Evolutionary conservation across 2,329 filamentous ascomycete genomes (phyloP).

Genomic region (Magnaporthiopsis incrustans): DNA sequence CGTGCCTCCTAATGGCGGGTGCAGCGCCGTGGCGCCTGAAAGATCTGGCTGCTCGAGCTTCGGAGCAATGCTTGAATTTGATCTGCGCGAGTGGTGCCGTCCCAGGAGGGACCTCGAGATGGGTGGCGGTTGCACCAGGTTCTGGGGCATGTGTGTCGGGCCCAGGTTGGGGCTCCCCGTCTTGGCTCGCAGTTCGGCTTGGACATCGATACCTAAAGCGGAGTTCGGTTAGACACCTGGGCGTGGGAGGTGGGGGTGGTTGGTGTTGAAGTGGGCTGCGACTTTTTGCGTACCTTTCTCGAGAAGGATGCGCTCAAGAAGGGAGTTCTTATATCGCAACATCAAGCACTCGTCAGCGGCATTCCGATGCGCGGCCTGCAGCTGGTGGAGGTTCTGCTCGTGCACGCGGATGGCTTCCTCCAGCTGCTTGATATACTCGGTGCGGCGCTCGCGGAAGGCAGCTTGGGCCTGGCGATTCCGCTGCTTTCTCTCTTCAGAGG

Average conservation of each 20-base stretch:
- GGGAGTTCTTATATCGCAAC: constrained; percentile 96
- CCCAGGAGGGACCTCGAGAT: constrained; percentile 77
- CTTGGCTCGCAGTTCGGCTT: constrained; percentile 89
- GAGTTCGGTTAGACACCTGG: neutral
- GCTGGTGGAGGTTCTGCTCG: constrained; percentile 84
- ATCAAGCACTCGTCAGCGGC: constrained; percentile 96
- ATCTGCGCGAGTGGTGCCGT: constrained; percentile 65
- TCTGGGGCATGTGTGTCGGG: constrained; percentile 59
- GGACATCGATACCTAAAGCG: constrained; percentile 79
- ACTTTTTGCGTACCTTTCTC: constrained; percentile 66
- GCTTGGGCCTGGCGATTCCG: constrained; percentile 95
- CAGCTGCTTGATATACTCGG: constrained; percentile 98
- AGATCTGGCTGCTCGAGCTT: constrained; percentile 53
- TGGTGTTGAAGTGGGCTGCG: constrained; percentile 1
- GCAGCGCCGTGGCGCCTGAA: constrained; percentile 27
- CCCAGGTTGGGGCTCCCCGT: constrained; percentile 76
- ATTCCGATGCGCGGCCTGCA: constrained; percentile 89
- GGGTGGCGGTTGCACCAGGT: constrained; percentile 63
- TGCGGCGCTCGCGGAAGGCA: constrained; percentile 90
- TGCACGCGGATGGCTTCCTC: constrained; percentile 96
- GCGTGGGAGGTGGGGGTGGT: neutral
- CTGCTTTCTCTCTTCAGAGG: constrained; percentile 96
- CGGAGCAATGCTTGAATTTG: constrained; percentile 65
- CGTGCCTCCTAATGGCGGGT: constrained; percentile 38
- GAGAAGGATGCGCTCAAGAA: constrained; percentile 87